Evolutionary conservation across 176 grass and related monocot genomes (phyloP).

Genomic region (Saccharum officinarum): DNA sequence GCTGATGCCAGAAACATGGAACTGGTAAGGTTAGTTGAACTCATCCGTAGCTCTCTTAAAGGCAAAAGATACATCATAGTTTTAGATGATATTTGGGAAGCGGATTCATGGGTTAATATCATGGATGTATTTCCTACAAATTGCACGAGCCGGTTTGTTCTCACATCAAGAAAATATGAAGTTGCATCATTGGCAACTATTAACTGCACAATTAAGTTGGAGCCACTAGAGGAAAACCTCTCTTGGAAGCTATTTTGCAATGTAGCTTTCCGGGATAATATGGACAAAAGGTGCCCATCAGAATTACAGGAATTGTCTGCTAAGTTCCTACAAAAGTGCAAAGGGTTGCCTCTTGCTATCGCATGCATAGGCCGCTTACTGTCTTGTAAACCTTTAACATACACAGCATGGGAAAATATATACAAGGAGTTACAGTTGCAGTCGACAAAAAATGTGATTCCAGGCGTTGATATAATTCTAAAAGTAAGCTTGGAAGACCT

Average conservation of each 20-base stretch:
- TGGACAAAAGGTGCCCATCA: neutral
- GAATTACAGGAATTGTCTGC: neutral
- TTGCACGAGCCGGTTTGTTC: neutral
- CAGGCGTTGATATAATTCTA: neutral
- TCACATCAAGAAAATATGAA: slow-evolving; percentile 25
- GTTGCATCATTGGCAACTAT: neutral
- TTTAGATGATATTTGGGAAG: slow-evolving; percentile 5
- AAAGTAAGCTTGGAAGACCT: slow-evolving; percentile 7
- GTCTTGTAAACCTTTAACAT: neutral
- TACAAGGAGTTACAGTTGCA: neutral
- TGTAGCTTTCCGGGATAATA: neutral
- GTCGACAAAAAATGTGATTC: fast-evolving
- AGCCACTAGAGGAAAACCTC: neutral
- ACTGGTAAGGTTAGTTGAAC: neutral
- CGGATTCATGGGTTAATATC: neutral
- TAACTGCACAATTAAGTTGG: neutral
- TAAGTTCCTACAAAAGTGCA: neutral
- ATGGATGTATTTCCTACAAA: neutral
- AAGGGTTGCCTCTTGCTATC: slow-evolving; percentile 16
- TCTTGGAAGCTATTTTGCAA: neutral
- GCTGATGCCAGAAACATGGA: neutral
- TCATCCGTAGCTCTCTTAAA: neutral
- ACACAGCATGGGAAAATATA: neutral
- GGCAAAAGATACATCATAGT: neutral
- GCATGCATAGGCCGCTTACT: slow-evolving; percentile 12